Evolutionary conservation across 2,329 filamentous ascomycete species (phyloP).

Genomic region (Penicillium nordicum): DNA sequence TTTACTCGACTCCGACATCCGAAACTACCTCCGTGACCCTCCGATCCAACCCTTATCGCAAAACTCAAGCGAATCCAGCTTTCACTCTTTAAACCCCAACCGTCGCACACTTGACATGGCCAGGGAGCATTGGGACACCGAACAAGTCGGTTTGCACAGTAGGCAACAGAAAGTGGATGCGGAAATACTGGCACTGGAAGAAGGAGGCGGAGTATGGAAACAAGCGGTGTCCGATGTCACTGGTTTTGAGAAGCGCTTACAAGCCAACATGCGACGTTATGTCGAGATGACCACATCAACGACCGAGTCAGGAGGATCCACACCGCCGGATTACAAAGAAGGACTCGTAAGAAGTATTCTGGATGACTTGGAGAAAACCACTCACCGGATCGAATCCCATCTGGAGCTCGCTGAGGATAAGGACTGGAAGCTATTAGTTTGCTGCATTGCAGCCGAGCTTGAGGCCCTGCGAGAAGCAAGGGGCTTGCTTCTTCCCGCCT

Average conservation of each 20-base stretch:
- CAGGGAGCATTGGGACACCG: slow-evolving; percentile 53
- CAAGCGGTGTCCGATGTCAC: slow-evolving; percentile 51
- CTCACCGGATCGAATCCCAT: slow-evolving; percentile 48
- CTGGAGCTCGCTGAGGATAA: slow-evolving; percentile 51
- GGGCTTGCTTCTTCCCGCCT: slow-evolving; percentile 34
- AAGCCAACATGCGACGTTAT: slow-evolving; percentile 32
- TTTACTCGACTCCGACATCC: slow-evolving; percentile 54
- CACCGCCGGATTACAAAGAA: slow-evolving; percentile 19
- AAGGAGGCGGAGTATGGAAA: slow-evolving; percentile 59
- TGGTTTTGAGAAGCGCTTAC: slow-evolving; percentile 47
- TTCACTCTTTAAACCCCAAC: slow-evolving; percentile 53
- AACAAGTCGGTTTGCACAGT: slow-evolving; percentile 45
- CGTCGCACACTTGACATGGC: slow-evolving; percentile 60
- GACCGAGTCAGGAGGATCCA: slow-evolving; percentile 8
- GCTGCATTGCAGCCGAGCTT: slow-evolving; percentile 60
- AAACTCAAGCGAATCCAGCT: slow-evolving; percentile 36
- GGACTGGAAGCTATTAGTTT: slow-evolving; percentile 60
- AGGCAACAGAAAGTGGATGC: slow-evolving; percentile 48
- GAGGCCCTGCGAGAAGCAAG: slow-evolving; percentile 50
- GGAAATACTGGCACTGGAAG: slow-evolving; percentile 56
- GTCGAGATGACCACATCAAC: slow-evolving; percentile 25
- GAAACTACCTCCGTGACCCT: slow-evolving; percentile 50
- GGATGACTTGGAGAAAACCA: slow-evolving; percentile 47
- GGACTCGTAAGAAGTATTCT: slow-evolving; percentile 35
- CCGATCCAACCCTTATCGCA: slow-evolving; percentile 40